A percentile compares a stretch with the other conserved stretches of the same genome.
phyloP scores from a whole-genome alignment of 176 grass and related monocot genomes.

The Eleusine indica region DNA sequence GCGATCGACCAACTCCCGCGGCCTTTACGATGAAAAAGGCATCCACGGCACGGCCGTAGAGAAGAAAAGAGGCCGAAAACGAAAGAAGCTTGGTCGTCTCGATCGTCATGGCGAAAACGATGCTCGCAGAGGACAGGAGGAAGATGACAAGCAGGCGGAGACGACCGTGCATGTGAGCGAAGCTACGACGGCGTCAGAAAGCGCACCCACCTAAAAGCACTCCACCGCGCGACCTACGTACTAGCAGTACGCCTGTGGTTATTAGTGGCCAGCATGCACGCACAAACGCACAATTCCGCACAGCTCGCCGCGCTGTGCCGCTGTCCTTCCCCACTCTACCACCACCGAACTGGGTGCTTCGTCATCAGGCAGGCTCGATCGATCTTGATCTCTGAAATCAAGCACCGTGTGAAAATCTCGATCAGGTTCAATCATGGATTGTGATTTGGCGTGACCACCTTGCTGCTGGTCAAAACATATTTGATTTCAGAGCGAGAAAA shows the following conservation, averaged over 20 bases:
- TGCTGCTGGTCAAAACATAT: slow-evolving; percentile 1
- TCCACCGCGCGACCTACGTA: background rate
- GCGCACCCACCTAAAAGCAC: slow-evolving; percentile 16
- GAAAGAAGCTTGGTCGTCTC: background rate
- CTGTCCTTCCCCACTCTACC: slow-evolving; percentile 8
- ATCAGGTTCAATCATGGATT: background rate
- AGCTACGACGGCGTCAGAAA: slow-evolving; percentile 14
- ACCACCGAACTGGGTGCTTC: background rate
- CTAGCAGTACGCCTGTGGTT: background rate
- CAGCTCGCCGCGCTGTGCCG: background rate
- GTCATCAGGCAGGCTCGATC: background rate
- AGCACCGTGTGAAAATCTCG: background rate
- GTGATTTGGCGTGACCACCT: slow-evolving; percentile 21
- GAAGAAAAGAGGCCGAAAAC: background rate
- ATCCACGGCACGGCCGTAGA: background rate
- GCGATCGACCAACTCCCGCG: slow-evolving; percentile 26
- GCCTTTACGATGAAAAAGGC: background rate
- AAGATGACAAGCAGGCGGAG: slow-evolving; percentile 39
- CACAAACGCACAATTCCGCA: background rate
- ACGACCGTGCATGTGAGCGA: slow-evolving; percentile 36
- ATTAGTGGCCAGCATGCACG: background rate
- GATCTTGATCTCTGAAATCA: background rate
- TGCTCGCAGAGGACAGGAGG: slow-evolving; percentile 26
- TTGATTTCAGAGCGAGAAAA: background rate
- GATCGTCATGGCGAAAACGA: slow-evolving; percentile 31